A percentile compares a stretch with the other conserved stretches of the same genome.
These are phyloP conservation scores for Scleromitrula shiraiana DNA, from an alignment of 2,329 filamentous ascomycete species.

Conservation along the genomic window DNA sequence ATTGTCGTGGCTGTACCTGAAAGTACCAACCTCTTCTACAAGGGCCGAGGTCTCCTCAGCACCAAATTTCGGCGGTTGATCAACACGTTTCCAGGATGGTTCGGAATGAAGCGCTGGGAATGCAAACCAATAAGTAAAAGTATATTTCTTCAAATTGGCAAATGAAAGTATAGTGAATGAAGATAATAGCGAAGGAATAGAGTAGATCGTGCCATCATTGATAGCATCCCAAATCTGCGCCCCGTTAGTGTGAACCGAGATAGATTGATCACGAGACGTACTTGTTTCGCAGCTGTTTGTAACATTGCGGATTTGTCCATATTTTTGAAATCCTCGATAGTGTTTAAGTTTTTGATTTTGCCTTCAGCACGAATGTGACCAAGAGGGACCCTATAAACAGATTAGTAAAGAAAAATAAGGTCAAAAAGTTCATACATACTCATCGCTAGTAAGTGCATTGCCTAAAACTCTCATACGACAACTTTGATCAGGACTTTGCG, in stretches of 20 bases:
- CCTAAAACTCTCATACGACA: constrained; percentile 87
- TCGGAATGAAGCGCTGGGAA: constrained; percentile 91
- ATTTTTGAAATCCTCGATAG: constrained; percentile 84
- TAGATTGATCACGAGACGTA: constrained; percentile 33
- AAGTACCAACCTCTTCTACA: constrained; percentile 78
- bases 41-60: constrained; percentile 67
- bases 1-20: constrained; percentile 73
- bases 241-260: not conserved
- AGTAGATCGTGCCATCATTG: constrained; percentile 92
- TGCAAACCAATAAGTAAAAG: constrained; percentile 96
- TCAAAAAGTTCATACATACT: constrained; percentile 48
- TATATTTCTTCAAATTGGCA: constrained; percentile 95
- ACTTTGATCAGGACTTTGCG: constrained; percentile 64
- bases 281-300: constrained; percentile 69
- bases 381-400: constrained; percentile 49
- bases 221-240: constrained; percentile 91
- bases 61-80: constrained; percentile 44
- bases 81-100: constrained; percentile 65
- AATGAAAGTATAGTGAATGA: constrained; percentile 87
- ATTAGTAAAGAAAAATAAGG: constrained; percentile 7
- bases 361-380: constrained; percentile 79
- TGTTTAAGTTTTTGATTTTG: constrained; percentile 93
- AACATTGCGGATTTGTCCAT: constrained; percentile 73
- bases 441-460: constrained; percentile 73
- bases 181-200: constrained; percentile 81